Conservation (phyloP, 768 basidiomycete genomes). For the Boletus rubescentipes region DNA sequence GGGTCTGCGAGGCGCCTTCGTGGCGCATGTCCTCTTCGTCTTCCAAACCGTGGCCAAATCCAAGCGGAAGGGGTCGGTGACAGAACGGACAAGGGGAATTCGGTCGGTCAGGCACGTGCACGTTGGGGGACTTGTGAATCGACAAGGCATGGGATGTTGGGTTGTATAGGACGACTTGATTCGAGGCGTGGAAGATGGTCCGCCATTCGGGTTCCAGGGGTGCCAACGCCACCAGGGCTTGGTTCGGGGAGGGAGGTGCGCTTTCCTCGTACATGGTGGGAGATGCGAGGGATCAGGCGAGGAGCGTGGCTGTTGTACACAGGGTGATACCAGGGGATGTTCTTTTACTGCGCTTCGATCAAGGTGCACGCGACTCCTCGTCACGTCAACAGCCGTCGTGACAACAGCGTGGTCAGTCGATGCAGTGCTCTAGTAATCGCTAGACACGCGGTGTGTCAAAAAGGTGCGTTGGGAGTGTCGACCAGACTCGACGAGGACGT, state of each 20-base stretch:
- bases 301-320: not conserved
- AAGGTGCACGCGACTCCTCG: conserved; percentile 4
- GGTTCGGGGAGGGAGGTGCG: conserved; percentile 31
- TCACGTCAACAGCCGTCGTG: not conserved
- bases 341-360: not conserved
- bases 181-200: conserved; percentile 78
- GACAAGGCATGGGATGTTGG: conserved; percentile 81
- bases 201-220: conserved; percentile 53
- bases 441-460: not conserved
- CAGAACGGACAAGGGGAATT: conserved; percentile 68
- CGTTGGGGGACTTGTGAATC: conserved; percentile 42
- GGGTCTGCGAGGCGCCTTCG: conserved; percentile 46
- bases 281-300: not conserved
- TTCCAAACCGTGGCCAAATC: conserved; percentile 34
- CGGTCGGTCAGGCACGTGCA: conserved; percentile 23
- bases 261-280: conserved; percentile 31
- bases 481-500: not conserved
- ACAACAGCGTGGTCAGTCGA: not conserved
- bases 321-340: conserved; percentile 4
- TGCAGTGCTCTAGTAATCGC: not conserved
- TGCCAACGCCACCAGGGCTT: conserved; percentile 30
- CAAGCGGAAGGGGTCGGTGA: conserved; percentile 54
- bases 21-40: conserved; percentile 31
- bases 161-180: conserved; percentile 87
- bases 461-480: not conserved